Conservation (phyloP, 202 grass and related monocot species). For the Dendrocalamus latiflorus region DNA sequence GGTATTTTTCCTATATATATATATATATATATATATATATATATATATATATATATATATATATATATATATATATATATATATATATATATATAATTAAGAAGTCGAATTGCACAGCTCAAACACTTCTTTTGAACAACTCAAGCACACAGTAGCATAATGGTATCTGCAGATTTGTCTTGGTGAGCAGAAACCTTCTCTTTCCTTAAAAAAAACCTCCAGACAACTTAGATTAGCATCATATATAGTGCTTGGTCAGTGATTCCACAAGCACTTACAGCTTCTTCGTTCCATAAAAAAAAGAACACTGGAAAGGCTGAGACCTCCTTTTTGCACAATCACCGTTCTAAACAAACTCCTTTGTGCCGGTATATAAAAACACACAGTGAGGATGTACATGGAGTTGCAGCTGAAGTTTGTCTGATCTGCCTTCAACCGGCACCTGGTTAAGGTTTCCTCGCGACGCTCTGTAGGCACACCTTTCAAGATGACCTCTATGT, state of each 20-base stretch:
- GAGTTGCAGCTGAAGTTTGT: too few species aligned
- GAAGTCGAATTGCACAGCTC: too few species aligned
- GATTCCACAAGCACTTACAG: conserved; percentile 23
- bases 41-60: too few species aligned
- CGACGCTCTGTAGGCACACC: too few species aligned
- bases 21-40: too few species aligned
- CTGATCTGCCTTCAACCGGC: too few species aligned
- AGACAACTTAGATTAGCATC: conserved; percentile 8
- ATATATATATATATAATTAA: too few species aligned
- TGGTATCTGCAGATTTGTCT: not conserved
- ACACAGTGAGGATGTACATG: not conserved
- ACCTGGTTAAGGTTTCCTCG: too few species aligned
- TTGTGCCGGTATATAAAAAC: not conserved
- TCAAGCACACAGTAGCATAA: not conserved
- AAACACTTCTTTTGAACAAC: conserved; percentile 31
- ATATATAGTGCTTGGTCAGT: not conserved
- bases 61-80: too few species aligned
- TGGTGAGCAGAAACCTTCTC: not conserved
- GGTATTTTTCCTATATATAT: too few species aligned
- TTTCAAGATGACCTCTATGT: too few species aligned
- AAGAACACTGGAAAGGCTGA: not conserved
- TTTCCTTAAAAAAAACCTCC: conserved; percentile 13
- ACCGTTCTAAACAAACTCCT: conserved; percentile 15
- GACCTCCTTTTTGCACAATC: conserved; percentile 20
- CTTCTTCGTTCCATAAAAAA: conserved; percentile 28